Evolutionary conservation across 1,284 basidiomycete genomes (phyloP).

Genomic region (Veloporphyrellus conicus): DNA sequence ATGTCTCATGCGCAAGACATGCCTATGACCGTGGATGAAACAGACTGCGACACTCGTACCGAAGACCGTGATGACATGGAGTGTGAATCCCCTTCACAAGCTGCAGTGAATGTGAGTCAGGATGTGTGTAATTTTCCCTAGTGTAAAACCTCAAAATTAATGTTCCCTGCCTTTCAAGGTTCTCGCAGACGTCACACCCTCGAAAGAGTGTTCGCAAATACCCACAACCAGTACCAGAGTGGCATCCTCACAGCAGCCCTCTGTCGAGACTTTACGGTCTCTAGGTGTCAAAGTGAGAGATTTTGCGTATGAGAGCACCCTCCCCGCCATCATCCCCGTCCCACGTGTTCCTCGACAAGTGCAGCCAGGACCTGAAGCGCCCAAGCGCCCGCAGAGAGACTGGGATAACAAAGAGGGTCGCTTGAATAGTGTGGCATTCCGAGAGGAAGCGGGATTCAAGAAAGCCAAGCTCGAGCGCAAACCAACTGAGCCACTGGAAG

Average conservation of each 20-base stretch:
- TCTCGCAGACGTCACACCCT: conserved; percentile 8
- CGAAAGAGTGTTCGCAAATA: conserved; percentile 20
- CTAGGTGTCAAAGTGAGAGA: conserved; percentile 66
- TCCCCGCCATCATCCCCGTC: conserved; percentile 55
- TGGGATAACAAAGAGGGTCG: conserved; percentile 29
- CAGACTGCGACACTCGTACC: neutral
- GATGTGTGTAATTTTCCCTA: conserved; percentile 23
- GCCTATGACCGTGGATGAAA: conserved; percentile 5
- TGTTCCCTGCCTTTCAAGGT: conserved; percentile 19
- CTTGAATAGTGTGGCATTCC: neutral
- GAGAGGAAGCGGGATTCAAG: conserved; percentile 18
- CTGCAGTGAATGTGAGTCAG: conserved; percentile 28
- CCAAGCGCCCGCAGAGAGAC: conserved; percentile 38
- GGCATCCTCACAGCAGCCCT: conserved; percentile 33
- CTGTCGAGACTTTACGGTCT: conserved; percentile 37
- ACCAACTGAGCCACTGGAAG: conserved; percentile 48
- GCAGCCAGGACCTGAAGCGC: conserved; percentile 38
- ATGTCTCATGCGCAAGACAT: conserved; percentile 5
- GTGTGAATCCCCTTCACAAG: conserved; percentile 22
- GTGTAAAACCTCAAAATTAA: conserved; percentile 30
- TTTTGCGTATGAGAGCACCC: conserved; percentile 62
- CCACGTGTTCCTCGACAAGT: conserved; percentile 41
- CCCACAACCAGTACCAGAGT: conserved; percentile 5
- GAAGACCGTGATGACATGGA: conserved; percentile 12
- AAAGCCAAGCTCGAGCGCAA: conserved; percentile 41